phyloP scores from a whole-genome alignment of 331 rosid genomes.

The Malus hybrid region DNA sequence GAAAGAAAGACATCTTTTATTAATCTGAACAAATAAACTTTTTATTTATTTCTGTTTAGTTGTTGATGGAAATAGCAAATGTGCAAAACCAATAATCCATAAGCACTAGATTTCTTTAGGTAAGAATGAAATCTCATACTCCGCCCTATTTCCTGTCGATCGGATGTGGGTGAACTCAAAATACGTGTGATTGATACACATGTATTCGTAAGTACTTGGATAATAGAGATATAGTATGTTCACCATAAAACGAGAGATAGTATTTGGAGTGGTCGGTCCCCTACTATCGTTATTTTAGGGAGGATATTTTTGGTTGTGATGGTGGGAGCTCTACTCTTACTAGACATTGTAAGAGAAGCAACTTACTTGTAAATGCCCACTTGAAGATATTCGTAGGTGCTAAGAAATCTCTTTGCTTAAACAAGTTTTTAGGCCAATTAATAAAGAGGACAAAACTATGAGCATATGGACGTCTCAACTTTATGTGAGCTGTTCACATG shows the following conservation, averaged over 20 bases:
- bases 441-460: constrained; percentile 10
- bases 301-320: not conserved
- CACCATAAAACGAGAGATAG: too few relatives aligned
- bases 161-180: not conserved
- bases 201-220: not conserved
- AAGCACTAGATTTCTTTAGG: too few relatives aligned
- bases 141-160: too few relatives aligned
- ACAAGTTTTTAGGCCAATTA: constrained; percentile 13
- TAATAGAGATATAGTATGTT: too few relatives aligned
- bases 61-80: too few relatives aligned
- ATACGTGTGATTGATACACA: too few relatives aligned
- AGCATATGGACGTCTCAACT: constrained; percentile 18
- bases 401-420: constrained; percentile 15
- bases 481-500: constrained; percentile 36
- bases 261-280: not conserved
- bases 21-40: not conserved
- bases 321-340: not conserved
- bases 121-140: too few relatives aligned
- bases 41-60: not conserved
- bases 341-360: constrained; percentile 4
- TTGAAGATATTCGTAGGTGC: constrained; percentile 17
- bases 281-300: not conserved
- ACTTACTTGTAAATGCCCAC: constrained; percentile 4
- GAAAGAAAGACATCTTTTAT: constrained; percentile 27
- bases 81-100: too few relatives aligned